A percentile compares a stretch with the other conserved stretches of the same genome.
phyloP scores from a whole-genome alignment of 768 basidiomycete species.

The Naematelia aurantialba region DNA sequence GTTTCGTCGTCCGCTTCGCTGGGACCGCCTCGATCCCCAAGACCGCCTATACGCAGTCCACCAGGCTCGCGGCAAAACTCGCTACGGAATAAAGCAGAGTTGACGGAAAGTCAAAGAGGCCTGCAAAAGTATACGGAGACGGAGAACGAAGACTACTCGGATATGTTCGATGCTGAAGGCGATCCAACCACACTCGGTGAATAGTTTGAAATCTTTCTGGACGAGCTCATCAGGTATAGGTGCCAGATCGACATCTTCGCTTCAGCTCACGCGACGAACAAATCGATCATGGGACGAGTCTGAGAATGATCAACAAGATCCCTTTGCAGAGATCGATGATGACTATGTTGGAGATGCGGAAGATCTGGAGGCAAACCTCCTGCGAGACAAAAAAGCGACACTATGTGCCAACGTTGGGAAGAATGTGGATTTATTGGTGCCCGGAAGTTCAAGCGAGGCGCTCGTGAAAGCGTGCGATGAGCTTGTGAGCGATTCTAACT shows the following conservation, averaged over 20 bases:
- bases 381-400: conserved; percentile 88
- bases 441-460: conserved; percentile 68
- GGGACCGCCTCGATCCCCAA: conserved; percentile 17
- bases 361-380: conserved; percentile 84
- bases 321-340: conserved; percentile 97
- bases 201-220: neutral
- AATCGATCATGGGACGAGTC: conserved; percentile 90
- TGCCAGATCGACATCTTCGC: conserved; percentile 55
- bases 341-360: conserved; percentile 65
- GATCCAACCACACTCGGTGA: conserved; percentile 52
- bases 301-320: conserved; percentile 81
- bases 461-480: conserved; percentile 82
- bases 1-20: conserved; percentile 9
- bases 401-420: conserved; percentile 75
- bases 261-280: conserved; percentile 80
- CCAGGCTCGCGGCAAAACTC: conserved; percentile 36
- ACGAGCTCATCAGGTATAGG: neutral
- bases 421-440: conserved; percentile 79
- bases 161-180: conserved; percentile 65
- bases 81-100: conserved; percentile 17
- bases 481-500: conserved; percentile 56
- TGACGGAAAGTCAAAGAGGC: conserved; percentile 53
- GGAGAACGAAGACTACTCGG: conserved; percentile 90
- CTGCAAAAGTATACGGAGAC: conserved; percentile 83
- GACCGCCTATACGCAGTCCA: conserved; percentile 19